Base-by-base conservation (phyloP, 1,139 yeast genomes). In the Taiozyma sp. region DNA sequence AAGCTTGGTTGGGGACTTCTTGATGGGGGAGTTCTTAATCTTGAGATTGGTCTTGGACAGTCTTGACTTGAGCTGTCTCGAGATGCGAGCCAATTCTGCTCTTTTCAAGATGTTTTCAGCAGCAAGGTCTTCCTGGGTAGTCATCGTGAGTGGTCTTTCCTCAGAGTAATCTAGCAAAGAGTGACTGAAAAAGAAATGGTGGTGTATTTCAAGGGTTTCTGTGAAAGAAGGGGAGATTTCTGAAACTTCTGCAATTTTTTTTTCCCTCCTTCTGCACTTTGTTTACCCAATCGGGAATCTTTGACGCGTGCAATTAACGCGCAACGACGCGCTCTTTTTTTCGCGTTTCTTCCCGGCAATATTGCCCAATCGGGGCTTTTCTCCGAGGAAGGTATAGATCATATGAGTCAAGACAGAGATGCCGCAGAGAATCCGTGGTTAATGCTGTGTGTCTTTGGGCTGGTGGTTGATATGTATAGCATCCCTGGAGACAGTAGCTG, bases 1-100 rank as follows among this genome's bases (percentile, higher is more conserved):
- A 28, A 14, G 19, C 29, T 28, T 7, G 26, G 29, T 24, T 19
- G 45, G 4, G 3, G 34, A 5, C 26, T 49, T 45, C 43, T 44
- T 47, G 16, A 44, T 43, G 13, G 49, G 48, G 28, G 54, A 40
- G 14, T 47, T 46, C 28, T 50, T 50, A 8, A 47, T 48, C 53
- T 66, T 68, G 21, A 67, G 47, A 19, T 71, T 73, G 3, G 75
- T 74, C 52, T 66, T 69, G 26, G 68, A 66, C 21, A 72, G 57
- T 51, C 70, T 66, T 10, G 68, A 61, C 55, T 70, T 71, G 26
- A 72, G 56, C 52, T 70, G 75, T 50, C 74, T 60, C 2, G 76
- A 69, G 49, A 72, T 67, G 49, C 74, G 65, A 7, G 75, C 73
- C 6, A 72, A 63, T 52, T 71, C 75, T 4, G 72, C 76, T 48